Conservation (phyloP, 352 stramenopile genomes). For the Pythium myriotylum region DNA sequence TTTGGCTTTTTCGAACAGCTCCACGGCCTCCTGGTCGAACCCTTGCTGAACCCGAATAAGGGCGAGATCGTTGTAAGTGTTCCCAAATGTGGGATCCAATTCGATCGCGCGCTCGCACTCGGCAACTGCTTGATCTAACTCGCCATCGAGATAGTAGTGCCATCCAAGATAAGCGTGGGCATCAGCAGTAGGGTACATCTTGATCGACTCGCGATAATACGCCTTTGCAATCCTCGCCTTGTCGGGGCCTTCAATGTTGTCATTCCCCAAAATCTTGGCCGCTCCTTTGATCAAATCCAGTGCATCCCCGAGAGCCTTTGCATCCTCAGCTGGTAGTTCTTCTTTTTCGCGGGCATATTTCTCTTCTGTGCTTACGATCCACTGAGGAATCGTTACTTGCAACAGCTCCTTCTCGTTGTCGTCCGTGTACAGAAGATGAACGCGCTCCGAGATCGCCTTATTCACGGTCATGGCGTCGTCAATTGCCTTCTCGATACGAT, state of each 20-base stretch:
- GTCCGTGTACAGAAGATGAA: conserved; percentile 63
- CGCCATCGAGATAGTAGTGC: conserved; percentile 66
- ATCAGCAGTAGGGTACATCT: conserved; percentile 65
- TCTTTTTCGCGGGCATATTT: conserved; percentile 55
- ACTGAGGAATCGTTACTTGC: conserved; percentile 32
- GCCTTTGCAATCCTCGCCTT: conserved; percentile 60
- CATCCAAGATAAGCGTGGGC: conserved; percentile 69
- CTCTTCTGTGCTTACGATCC: conserved; percentile 43
- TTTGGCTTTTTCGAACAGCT: conserved; percentile 70
- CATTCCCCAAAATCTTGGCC: conserved; percentile 43
- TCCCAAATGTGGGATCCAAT: conserved; percentile 69
- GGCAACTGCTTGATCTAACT: conserved; percentile 50
- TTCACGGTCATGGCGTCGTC: conserved; percentile 71
- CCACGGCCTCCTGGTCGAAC: conserved; percentile 51
- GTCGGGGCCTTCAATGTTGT: conserved; percentile 44
- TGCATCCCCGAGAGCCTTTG: conserved; percentile 41
- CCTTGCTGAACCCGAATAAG: conserved; percentile 67
- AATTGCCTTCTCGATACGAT: conserved; percentile 39
- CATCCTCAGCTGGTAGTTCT: conserved; percentile 24
- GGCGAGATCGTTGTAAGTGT: conserved; percentile 75
- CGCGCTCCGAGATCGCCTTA: conserved; percentile 62
- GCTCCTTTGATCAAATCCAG: conserved; percentile 65
- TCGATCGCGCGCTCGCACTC: conserved; percentile 66
- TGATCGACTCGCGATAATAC: conserved; percentile 73
- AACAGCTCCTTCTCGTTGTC: conserved; percentile 48